Conservation (phyloP, 306 rosid species). For the Pterocarpus macrocarpus region DNA sequence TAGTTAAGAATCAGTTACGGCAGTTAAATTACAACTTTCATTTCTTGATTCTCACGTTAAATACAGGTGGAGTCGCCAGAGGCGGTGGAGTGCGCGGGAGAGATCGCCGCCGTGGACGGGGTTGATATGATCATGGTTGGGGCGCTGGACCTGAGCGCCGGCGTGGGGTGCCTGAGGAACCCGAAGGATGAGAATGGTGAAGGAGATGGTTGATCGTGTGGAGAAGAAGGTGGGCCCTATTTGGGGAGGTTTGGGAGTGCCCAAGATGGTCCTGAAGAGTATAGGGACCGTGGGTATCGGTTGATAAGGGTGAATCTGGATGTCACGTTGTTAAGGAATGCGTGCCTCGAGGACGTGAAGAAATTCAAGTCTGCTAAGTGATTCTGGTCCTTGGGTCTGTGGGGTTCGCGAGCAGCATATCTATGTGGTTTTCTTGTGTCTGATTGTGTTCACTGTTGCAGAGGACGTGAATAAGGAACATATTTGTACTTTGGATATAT, state of each 20-base stretch:
- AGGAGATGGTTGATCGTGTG: constrained; percentile 53
- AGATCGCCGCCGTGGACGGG: constrained; percentile 72
- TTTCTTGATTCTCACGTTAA: no score
- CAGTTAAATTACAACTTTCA: no score
- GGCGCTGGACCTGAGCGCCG: constrained; percentile 84
- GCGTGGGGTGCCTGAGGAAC: constrained; percentile 82
- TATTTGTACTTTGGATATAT: no score
- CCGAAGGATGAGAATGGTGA: constrained; percentile 74
- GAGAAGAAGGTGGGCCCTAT: constrained; percentile 70
- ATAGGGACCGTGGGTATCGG: constrained; percentile 72
- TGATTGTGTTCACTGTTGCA: no score
- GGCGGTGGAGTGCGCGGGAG: constrained; percentile 56
- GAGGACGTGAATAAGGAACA: no score
- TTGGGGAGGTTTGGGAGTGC: constrained; percentile 63
- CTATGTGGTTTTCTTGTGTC: no score
- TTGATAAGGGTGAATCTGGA: constrained; percentile 75
- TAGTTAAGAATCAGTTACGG: no score
- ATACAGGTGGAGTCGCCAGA: constrained; percentile 49
- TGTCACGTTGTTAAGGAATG: constrained; percentile 62
- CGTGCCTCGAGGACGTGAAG: constrained; percentile 71
- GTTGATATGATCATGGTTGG: constrained; percentile 72
- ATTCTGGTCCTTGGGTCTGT: no score
- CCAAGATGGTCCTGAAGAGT: constrained; percentile 61
- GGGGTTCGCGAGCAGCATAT: no score
- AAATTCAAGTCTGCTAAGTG: constrained; percentile 49